Evolutionary conservation across 495 filamentous ascomycete genomes (phyloP), one percentile per base, ranked within the genome.

Genomic region (Neurospora sp.): DNA sequence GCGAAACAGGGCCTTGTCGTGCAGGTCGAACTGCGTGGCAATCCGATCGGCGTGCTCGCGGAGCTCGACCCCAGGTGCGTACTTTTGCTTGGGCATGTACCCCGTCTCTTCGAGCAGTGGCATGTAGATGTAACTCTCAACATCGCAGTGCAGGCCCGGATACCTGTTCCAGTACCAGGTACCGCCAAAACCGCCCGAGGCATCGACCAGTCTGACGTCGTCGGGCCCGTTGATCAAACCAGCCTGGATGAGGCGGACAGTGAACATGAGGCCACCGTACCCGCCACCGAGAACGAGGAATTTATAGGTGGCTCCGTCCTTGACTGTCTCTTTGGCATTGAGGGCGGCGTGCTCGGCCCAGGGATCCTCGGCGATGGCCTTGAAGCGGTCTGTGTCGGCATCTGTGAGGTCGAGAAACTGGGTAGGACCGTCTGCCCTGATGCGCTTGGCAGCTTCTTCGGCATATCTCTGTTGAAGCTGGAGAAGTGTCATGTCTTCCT

Each of bases 71-170:
- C 86, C 86, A 1, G 78, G 62, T 0, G 81, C 74, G 72, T 87
- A 88, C 69, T 82, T 83, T 18, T 82, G 79, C 31, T 77, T 82
- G 0, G 88, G 89, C 71, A 89, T 80, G 74, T 87, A 90, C 0
- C 85, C 87, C 4, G 84, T 90, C 76, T 90, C 89, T 48, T 90
- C 89, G n/a, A 90, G 79, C 14, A 88, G 76, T 0, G 89, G 88
- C 79, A 91, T 74, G 73, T 88, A 88, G 7, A 78, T 71, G 72
- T 87, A 88, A 48, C 82, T 78, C 77, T 89, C 87, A 59, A 86
- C 74, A 66, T 89, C 87, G 76, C 86, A 88, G 62, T 80, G 80
- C 9, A 86, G 72, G 0, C 86, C 86, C 0, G 86, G 86, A 70
- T 87, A 88, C 11, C 86, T 80, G 73, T 89, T 88, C 86, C 85